Conservation (phyloP, 208 protist genomes). For the Acanthamoeba sp. region DNA sequence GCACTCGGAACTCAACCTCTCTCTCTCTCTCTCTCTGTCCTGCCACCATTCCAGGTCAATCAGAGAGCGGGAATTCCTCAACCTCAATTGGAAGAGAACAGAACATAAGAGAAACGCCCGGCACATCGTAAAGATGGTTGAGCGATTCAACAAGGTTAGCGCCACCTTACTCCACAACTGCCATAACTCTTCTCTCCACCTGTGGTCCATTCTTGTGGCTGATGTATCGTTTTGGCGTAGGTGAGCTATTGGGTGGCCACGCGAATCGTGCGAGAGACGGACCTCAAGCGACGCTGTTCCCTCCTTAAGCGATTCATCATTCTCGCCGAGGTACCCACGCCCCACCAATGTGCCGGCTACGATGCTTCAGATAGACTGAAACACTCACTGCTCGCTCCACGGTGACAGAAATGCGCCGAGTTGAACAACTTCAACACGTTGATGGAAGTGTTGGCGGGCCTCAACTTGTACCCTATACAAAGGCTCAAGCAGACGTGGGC, state of each 20-base stretch:
- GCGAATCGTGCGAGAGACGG: constrained; percentile 66
- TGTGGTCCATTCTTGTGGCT: not conserved
- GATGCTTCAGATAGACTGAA: not conserved
- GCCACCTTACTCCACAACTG: too few species aligned
- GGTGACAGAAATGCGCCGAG: constrained; percentile 52
- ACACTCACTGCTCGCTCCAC: too few species aligned
- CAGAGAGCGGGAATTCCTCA: constrained; percentile 58
- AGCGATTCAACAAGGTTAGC: constrained; percentile 58
- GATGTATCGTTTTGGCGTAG: not conserved
- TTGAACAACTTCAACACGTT: constrained; percentile 73
- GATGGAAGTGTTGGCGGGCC: constrained; percentile 74
- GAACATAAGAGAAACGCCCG: constrained; percentile 68
- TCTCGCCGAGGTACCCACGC: constrained; percentile 50
- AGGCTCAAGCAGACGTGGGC: constrained; percentile 71
- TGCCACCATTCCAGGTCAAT: constrained; percentile 7
- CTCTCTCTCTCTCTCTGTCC: not conserved
- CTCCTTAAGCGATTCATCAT: constrained; percentile 67
- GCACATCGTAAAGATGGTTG: constrained; percentile 73
- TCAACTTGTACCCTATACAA: constrained; percentile 69
- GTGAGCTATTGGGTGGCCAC: constrained; percentile 72
- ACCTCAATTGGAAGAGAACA: constrained; percentile 65
- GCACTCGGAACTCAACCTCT: too few species aligned
- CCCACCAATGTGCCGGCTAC: not conserved
- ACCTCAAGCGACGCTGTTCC: constrained; percentile 54
- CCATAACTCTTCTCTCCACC: too few species aligned